Evolutionary conservation across 2,329 filamentous ascomycete species (phyloP).

Genomic region (Fusarium humuli): DNA sequence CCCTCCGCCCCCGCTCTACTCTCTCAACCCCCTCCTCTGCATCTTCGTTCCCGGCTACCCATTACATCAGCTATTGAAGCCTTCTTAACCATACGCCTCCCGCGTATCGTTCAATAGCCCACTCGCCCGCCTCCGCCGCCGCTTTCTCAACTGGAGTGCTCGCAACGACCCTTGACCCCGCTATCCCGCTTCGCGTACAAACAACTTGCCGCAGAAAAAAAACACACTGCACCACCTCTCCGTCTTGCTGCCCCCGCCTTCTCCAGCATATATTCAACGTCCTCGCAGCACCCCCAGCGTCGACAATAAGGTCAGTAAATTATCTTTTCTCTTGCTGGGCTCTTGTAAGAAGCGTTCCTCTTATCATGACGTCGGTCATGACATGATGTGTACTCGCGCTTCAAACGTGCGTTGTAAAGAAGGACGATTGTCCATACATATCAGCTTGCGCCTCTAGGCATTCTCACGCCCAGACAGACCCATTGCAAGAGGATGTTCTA

Average conservation of each 20-base stretch:
- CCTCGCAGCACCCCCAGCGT: conserved; percentile 41
- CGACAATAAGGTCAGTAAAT: conserved; percentile 43
- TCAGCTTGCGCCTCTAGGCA: conserved; percentile 30
- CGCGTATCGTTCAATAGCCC: conserved; percentile 38
- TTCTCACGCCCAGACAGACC: neutral
- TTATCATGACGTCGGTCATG: neutral
- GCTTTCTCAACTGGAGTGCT: conserved; percentile 40
- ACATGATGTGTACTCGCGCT: conserved; percentile 1
- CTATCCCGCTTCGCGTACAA: conserved; percentile 49
- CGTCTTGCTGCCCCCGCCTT: conserved; percentile 37
- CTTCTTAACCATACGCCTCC: conserved; percentile 41
- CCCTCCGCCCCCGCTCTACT: conserved; percentile 43
- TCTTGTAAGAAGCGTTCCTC: neutral
- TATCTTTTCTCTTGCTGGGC: neutral
- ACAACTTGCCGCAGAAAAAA: conserved; percentile 47
- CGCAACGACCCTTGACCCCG: conserved; percentile 51
- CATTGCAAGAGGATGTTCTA: conserved; percentile 1
- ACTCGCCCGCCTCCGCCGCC: conserved; percentile 36
- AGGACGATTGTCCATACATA: conserved; percentile 6
- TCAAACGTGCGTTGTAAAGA: conserved; percentile 22
- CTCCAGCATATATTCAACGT: conserved; percentile 36
- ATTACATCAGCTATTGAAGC: conserved; percentile 35
- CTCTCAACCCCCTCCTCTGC: conserved; percentile 42
- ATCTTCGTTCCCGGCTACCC: conserved; percentile 36
- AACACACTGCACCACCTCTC: conserved; percentile 43